Conservation (phyloP, 306 rosid species). For the Vigna unguiculata region DNA sequence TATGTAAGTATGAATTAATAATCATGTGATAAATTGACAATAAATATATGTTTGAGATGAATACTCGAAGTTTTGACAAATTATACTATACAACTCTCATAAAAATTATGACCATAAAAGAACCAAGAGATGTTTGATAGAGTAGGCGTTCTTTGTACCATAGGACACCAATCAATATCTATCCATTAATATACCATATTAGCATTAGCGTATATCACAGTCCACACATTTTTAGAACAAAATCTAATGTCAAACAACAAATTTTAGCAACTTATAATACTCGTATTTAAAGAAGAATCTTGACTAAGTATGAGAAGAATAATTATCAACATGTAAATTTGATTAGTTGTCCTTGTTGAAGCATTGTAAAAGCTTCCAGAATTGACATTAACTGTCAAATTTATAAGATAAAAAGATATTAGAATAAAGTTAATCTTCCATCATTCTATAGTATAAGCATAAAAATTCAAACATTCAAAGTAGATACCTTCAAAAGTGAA, state of each 20-base stretch:
- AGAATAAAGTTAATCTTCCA: conserved; percentile 33
- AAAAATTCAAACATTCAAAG: background rate
- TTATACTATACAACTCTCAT: conserved; percentile 97
- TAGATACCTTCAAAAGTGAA: conserved; percentile 73
- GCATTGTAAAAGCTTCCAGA: conserved; percentile 95
- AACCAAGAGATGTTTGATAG: conserved; percentile 95
- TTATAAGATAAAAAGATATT: conserved; percentile 42
- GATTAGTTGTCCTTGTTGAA: conserved; percentile 83
- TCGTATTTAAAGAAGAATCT: conserved; percentile 96
- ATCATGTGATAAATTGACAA: conserved; percentile 37
- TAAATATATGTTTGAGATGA: conserved; percentile 40
- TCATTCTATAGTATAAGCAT: conserved; percentile 27
- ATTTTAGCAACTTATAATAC: conserved; percentile 91
- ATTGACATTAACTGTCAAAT: conserved; percentile 90
- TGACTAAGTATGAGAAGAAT: too few species aligned
- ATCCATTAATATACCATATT: conserved; percentile 47
- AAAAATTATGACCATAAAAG: conserved; percentile 89
- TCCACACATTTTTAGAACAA: conserved; percentile 36
- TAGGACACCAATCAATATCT: conserved; percentile 86
- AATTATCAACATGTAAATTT: conserved; percentile 97
- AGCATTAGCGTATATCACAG: conserved; percentile 48
- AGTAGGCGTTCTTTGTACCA: conserved; percentile 99
- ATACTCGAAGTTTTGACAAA: conserved; percentile 94
- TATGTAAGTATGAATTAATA: conserved; percentile 30
- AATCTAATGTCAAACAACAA: conserved; percentile 31